Evolutionary conservation across 805 yeast species (phyloP).

Genomic region (Spathaspora arborariae): DNA sequence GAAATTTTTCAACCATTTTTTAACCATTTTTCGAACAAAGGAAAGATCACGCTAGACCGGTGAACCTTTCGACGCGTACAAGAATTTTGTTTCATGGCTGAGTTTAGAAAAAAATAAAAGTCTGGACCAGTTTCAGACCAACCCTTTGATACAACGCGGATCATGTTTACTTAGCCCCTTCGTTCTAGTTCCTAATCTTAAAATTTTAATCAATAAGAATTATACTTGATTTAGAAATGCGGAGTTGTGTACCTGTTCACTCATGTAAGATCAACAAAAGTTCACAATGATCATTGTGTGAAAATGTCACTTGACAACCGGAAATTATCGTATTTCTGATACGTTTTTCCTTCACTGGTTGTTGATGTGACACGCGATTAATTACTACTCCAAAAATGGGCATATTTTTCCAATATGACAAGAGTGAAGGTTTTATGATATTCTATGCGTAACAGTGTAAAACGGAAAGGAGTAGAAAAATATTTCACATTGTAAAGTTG

Average conservation of each 20-base stretch:
- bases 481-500: neutral
- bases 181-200: too few relatives aligned
- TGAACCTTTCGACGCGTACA: neutral
- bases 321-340: too few relatives aligned
- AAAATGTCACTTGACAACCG: too few relatives aligned
- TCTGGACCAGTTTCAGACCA: too few relatives aligned
- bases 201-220: too few relatives aligned
- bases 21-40: neutral
- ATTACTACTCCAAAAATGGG: neutral
- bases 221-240: too few relatives aligned
- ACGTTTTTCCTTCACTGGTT: neutral
- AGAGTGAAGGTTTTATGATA: neutral
- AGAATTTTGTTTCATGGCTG: neutral
- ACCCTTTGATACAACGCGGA: too few relatives aligned
- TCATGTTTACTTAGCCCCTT: too few relatives aligned
- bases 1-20: neutral
- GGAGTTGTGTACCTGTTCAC: too few relatives aligned
- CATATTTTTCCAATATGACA: neutral
- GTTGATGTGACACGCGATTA: neutral
- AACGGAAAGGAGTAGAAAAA: neutral
- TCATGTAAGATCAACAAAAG: too few relatives aligned
- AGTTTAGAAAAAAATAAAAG: neutral
- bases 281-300: too few relatives aligned
- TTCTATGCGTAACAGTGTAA: neutral
- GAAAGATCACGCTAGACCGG: neutral